phyloP scores from a whole-genome alignment of 2,329 filamentous ascomycete genomes.

The Chaetothyriales sp. region DNA sequence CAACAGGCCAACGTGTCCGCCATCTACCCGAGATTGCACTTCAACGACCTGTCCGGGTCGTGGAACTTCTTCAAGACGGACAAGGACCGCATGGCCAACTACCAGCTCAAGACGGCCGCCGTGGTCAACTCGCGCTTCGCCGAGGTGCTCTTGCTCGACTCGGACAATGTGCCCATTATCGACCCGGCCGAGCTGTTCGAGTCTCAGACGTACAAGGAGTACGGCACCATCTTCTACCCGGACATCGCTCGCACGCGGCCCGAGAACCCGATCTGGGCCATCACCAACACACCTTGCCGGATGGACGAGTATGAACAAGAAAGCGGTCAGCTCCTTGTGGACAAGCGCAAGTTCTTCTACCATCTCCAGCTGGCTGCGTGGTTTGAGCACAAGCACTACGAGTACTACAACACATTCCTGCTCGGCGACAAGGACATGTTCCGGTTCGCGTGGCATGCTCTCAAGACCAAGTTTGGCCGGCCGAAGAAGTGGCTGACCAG shows the following conservation, averaged over 20 bases:
- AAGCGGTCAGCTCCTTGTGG: conserved; percentile 23
- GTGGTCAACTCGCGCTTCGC: conserved; percentile 24
- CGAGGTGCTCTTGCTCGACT: conserved; percentile 24
- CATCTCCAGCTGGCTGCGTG: conserved; percentile 24
- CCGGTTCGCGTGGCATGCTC: conserved; percentile 23
- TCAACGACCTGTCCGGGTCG: conserved; percentile 19
- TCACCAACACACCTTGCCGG: conserved; percentile 24
- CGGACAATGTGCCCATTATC: conserved; percentile 24
- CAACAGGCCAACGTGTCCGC: conserved; percentile 9
- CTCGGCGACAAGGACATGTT: conserved; percentile 26
- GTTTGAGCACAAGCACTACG: conserved; percentile 18
- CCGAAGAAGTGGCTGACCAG: conserved; percentile 21
- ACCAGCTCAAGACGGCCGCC: conserved; percentile 24
- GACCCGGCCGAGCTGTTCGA: conserved; percentile 20
- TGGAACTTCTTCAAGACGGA: conserved; percentile 15
- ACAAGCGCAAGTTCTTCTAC: conserved; percentile 25
- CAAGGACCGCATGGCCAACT: conserved; percentile 16
- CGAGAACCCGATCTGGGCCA: conserved; percentile 21
- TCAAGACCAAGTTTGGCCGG: conserved; percentile 21
- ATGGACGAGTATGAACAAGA: conserved; percentile 25
- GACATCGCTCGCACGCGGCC: conserved; percentile 24
- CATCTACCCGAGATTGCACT: conserved; percentile 15
- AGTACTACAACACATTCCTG: conserved; percentile 19
- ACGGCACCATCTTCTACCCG: conserved; percentile 25
- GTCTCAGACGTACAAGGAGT: conserved; percentile 16